A percentile compares a stretch with the other conserved stretches of the same genome.
These are phyloP conservation scores for Yamadazyma olivae DNA, from an alignment of 805 yeast genomes.

Conservation along the genomic window DNA sequence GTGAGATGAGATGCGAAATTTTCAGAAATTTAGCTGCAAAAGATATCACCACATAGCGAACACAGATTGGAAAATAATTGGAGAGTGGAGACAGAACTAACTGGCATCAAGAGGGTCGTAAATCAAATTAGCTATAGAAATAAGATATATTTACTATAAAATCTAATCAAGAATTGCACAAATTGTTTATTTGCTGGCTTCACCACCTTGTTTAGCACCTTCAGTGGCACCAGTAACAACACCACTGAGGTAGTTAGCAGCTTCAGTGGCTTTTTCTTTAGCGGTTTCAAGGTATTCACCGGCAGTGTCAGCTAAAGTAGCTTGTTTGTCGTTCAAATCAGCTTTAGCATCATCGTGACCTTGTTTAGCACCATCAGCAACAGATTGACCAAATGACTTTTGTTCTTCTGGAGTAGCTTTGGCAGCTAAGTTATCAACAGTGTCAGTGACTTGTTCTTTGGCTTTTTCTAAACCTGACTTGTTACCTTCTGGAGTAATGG, in stretches of 20 bases:
- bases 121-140: too few relatives aligned
- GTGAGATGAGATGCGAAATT: conserved; percentile 7
- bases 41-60: too few relatives aligned
- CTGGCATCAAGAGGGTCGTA: too few relatives aligned
- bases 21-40: too few relatives aligned
- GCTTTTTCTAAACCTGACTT: conserved; percentile 64
- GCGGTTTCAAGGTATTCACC: conserved; percentile 50
- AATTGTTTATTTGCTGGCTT: conserved; percentile 11
- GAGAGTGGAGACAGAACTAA: too few relatives aligned
- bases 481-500: conserved; percentile 66
- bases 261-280: conserved; percentile 51
- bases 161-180: too few relatives aligned
- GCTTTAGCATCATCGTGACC: conserved; percentile 54
- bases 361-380: conserved; percentile 56
- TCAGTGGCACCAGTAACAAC: conserved; percentile 57
- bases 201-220: conserved; percentile 41
- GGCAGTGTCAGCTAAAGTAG: conserved; percentile 41
- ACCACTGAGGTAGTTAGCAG: conserved; percentile 55
- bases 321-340: conserved; percentile 20
- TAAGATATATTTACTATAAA: too few relatives aligned
- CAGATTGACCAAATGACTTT: conserved; percentile 69
- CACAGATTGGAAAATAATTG: too few relatives aligned
- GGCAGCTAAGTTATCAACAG: conserved; percentile 62
- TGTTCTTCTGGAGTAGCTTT: conserved; percentile 59
- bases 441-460: conserved; percentile 66